A percentile compares a stretch with the other conserved stretches of the same genome.
Evolutionary conservation across 1,139 yeast genomes (phyloP).

Genomic region (Magnusiomyces sp.): DNA sequence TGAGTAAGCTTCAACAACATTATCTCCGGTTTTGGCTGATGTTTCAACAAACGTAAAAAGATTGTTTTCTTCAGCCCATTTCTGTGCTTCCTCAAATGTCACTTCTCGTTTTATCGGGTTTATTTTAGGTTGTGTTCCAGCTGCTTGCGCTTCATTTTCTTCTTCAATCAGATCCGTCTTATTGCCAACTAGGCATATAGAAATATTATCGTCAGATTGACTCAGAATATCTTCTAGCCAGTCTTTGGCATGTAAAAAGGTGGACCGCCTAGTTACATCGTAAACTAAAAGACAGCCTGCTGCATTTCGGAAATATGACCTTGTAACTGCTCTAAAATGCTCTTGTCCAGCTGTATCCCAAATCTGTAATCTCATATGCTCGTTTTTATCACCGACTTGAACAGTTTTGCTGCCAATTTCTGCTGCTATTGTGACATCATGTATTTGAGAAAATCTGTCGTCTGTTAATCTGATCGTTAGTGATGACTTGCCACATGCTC

Average conservation of each 20-base stretch:
- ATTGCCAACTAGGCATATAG: slow-evolving; percentile 85
- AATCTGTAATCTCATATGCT: slow-evolving; percentile 23
- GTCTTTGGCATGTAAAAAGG: slow-evolving; percentile 28
- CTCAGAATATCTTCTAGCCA: slow-evolving; percentile 66
- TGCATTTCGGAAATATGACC: slow-evolving; percentile 75
- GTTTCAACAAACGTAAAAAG: slow-evolving; percentile 89
- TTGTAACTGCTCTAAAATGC: slow-evolving; percentile 85
- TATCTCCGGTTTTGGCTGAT: slow-evolving; percentile 80
- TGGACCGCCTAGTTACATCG: slow-evolving; percentile 71
- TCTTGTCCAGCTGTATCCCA: slow-evolving; percentile 93
- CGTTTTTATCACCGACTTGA: slow-evolving; percentile 21
- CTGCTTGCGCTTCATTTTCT: not conserved
- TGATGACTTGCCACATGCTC: slow-evolving; percentile 34
- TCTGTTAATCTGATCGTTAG: slow-evolving; percentile 32
- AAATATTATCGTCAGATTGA: slow-evolving; percentile 72
- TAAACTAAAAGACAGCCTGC: slow-evolving; percentile 78
- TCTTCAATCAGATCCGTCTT: slow-evolving; percentile 53
- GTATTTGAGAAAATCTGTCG: slow-evolving; percentile 30
- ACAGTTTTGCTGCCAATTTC: slow-evolving; percentile 33
- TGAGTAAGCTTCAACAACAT: slow-evolving; percentile 81
- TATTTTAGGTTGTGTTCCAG: not conserved
- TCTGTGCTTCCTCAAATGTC: slow-evolving; percentile 70
- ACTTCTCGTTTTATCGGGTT: slow-evolving; percentile 47
- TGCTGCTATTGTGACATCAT: slow-evolving; percentile 34
- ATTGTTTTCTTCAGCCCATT: slow-evolving; percentile 75